Conservation (phyloP, 2,329 filamentous ascomycete genomes). For the Phialocephala subalpina region DNA sequence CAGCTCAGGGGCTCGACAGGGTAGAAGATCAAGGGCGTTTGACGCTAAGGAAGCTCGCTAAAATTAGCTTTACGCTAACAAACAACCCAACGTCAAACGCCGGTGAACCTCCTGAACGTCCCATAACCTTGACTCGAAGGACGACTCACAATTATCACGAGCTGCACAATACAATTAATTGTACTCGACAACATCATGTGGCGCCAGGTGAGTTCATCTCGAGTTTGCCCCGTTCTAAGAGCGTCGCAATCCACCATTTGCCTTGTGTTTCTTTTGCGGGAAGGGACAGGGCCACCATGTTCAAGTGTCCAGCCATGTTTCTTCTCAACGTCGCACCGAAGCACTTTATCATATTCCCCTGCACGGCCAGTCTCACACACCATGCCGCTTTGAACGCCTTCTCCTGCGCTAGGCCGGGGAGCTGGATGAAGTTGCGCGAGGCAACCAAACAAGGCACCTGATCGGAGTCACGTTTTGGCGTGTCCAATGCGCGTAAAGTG, state of each 20-base stretch:
- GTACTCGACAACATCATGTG: not conserved
- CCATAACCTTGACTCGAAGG: not conserved
- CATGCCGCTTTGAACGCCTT: constrained; percentile 4
- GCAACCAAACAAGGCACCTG: constrained; percentile 6
- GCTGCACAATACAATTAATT: constrained; percentile 3
- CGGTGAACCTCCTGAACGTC: constrained; percentile 13
- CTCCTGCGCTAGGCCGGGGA: not conserved
- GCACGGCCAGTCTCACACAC: constrained; percentile 17
- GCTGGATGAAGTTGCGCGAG: not conserved
- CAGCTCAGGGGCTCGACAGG: constrained; percentile 16
- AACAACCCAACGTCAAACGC: constrained; percentile 6
- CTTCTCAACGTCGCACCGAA: constrained; percentile 7
- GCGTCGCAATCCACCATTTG: constrained; percentile 12
- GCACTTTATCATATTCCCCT: constrained; percentile 15
- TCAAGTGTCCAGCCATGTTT: constrained; percentile 6
- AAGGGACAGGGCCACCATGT: constrained; percentile 8
- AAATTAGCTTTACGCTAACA: constrained; percentile 3
- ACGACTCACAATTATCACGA: constrained; percentile 10
- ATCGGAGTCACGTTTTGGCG: not conserved
- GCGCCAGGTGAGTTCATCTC: not conserved
- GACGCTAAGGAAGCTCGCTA: not conserved
- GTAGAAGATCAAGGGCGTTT: not conserved
- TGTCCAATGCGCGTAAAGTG: constrained; percentile 7
- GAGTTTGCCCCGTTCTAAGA: not conserved
- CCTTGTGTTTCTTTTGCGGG: constrained; percentile 17